A percentile compares a stretch with the other conserved stretches of the same genome.
These are phyloP conservation scores for Nicotiana obtusifolia DNA, from an alignment of 257 asterid genomes.

Conservation along the genomic window DNA sequence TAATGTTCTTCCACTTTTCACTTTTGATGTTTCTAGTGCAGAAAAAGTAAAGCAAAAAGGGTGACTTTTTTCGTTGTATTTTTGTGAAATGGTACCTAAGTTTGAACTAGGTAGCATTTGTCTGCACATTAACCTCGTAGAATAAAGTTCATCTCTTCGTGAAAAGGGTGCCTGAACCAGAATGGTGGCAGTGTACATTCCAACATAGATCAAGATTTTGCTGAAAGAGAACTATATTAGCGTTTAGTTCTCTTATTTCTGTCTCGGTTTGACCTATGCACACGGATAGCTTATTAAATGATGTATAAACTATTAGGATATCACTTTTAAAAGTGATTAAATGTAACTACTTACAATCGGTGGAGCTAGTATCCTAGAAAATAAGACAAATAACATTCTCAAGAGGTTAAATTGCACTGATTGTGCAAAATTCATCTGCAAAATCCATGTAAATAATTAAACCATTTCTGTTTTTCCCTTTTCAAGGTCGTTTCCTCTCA, in stretches of 20 bases:
- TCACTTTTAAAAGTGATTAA: too few species aligned
- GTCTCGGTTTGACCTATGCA: too few species aligned
- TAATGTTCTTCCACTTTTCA: background rate
- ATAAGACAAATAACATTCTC: too few species aligned
- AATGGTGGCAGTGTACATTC: background rate
- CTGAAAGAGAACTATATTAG: background rate
- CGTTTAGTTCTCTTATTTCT: background rate
- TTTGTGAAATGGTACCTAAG: background rate
- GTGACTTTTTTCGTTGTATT: background rate
- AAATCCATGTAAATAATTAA: too few species aligned
- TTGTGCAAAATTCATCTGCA: too few species aligned
- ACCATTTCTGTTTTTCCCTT: too few species aligned
- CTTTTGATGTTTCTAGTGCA: background rate
- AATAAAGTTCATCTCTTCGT: background rate
- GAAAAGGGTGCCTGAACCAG: background rate
- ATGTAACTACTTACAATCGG: too few species aligned
- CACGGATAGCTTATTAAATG: too few species aligned
- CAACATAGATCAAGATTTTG: background rate
- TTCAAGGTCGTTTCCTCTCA: too few species aligned
- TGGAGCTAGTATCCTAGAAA: too few species aligned
- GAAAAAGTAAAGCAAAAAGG: background rate
- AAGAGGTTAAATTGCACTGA: too few species aligned
- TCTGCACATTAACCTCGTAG: background rate
- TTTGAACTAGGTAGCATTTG: background rate
- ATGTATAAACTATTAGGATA: too few species aligned